A percentile compares a stretch with the other conserved stretches of the same genome.
Evolutionary conservation across 2,329 filamentous ascomycete genomes (phyloP).

Genomic region (Talaromyces sp.): DNA sequence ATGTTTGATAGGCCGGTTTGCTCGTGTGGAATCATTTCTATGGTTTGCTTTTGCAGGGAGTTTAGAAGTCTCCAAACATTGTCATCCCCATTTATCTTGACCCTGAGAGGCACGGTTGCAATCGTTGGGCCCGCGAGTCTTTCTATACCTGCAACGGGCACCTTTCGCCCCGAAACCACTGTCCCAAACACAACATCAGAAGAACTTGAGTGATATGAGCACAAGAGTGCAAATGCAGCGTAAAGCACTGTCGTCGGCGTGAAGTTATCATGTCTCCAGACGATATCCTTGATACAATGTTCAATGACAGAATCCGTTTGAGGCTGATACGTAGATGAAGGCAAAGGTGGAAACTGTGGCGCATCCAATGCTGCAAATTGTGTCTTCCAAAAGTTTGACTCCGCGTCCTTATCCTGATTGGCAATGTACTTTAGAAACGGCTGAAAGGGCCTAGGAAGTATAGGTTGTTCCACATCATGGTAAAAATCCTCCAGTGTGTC

Average conservation of each 20-base stretch:
- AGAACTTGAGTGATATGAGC: conserved; percentile 15
- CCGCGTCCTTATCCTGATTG: conserved; percentile 1
- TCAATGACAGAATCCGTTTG: conserved; percentile 8
- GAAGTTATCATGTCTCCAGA: conserved; percentile 5
- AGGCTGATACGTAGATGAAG: conserved; percentile 12
- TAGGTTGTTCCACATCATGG: not conserved
- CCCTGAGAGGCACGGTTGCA: conserved; percentile 27
- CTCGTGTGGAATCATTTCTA: conserved; percentile 58
- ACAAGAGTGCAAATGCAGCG: conserved; percentile 29
- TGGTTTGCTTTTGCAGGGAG: conserved; percentile 39
- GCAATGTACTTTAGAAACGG: conserved; percentile 10
- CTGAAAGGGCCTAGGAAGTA: not conserved
- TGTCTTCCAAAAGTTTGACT: not conserved
- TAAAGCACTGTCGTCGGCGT: conserved; percentile 26
- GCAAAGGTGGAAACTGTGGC: conserved; percentile 13
- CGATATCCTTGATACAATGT: not conserved
- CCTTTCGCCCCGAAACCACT: conserved; percentile 33
- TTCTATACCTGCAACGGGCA: conserved; percentile 38
- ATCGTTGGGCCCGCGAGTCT: conserved; percentile 35
- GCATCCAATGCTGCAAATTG: conserved; percentile 3
- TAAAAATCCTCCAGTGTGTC: not conserved
- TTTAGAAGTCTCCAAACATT: conserved; percentile 30
- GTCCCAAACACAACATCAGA: conserved; percentile 32
- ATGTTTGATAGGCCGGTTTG: conserved; percentile 52
- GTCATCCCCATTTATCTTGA: conserved; percentile 43